Evolutionary conservation across 306 rosid genomes (phyloP).

Genomic region (Castanopsis chinensis): DNA sequence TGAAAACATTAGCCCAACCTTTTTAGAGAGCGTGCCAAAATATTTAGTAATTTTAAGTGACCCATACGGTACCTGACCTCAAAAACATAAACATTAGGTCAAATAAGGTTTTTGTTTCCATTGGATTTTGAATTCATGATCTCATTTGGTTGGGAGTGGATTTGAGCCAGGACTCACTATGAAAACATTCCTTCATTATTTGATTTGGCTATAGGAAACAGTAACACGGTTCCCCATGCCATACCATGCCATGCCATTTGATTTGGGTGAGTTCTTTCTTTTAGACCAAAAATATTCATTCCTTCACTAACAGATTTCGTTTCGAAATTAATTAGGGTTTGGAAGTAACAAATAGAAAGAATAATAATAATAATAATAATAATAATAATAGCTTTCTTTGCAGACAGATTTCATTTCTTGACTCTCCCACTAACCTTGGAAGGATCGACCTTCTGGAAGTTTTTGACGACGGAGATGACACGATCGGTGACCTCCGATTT

Average conservation of each 20-base stretch:
- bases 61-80: neutral
- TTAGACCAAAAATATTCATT: neutral
- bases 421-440: constrained; percentile 39
- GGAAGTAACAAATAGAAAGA: too few relatives aligned
- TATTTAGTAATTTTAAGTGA: neutral
- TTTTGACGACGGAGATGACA: constrained; percentile 81
- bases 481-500: constrained; percentile 96
- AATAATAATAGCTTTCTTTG: too few relatives aligned
- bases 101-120: neutral
- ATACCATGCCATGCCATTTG: neutral
- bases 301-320: too few relatives aligned
- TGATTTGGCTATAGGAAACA: neutral
- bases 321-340: too few relatives aligned
- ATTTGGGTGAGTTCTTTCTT: neutral
- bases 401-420: too few relatives aligned
- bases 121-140: too few relatives aligned
- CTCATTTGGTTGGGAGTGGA: too few relatives aligned
- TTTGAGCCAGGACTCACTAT: neutral
- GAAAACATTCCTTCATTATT: neutral
- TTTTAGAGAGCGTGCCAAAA: neutral
- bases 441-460: constrained; percentile 91
- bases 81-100: neutral
- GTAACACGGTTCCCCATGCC: neutral
- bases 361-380: too few relatives aligned
- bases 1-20: neutral